Evolutionary conservation across 257 asterid genomes (phyloP).

Genomic region (Solanum lycopersicoides): DNA sequence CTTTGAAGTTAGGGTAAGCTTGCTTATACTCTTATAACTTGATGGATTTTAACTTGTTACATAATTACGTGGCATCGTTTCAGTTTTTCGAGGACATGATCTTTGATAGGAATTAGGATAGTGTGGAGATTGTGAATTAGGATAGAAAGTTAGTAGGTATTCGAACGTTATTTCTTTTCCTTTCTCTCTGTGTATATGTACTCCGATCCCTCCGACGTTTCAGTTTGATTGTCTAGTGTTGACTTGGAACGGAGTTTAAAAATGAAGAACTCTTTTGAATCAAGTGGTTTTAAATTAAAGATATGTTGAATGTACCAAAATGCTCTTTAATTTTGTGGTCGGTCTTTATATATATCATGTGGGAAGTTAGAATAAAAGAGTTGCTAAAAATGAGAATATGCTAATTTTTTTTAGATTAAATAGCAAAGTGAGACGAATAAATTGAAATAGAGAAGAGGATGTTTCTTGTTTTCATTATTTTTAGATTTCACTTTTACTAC

Average conservation of each 20-base stretch:
- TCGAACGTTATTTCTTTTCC: background rate
- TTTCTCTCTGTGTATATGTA: background rate
- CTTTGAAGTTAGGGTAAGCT: slow-evolving; percentile 26
- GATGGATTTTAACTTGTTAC: background rate
- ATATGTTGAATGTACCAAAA: background rate
- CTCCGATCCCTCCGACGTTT: background rate
- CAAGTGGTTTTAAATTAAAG: background rate
- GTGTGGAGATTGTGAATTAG: background rate
- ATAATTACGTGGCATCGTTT: background rate
- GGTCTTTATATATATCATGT: background rate
- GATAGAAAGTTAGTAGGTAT: background rate
- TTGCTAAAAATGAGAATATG: background rate
- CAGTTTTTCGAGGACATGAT: background rate
- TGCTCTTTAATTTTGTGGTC: background rate
- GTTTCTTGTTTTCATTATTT: background rate
- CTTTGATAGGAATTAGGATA: background rate
- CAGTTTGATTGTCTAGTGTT: background rate
- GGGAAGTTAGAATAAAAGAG: background rate
- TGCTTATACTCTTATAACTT: background rate
- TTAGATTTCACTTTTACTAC: background rate
- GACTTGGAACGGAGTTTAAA: background rate
- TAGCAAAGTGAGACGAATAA: background rate
- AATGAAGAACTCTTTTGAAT: rapidly evolving
- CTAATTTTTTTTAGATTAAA: background rate
- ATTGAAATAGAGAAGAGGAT: background rate